phyloP scores from a whole-genome alignment of 129 eudicot species.

The Tagetes patula region DNA sequence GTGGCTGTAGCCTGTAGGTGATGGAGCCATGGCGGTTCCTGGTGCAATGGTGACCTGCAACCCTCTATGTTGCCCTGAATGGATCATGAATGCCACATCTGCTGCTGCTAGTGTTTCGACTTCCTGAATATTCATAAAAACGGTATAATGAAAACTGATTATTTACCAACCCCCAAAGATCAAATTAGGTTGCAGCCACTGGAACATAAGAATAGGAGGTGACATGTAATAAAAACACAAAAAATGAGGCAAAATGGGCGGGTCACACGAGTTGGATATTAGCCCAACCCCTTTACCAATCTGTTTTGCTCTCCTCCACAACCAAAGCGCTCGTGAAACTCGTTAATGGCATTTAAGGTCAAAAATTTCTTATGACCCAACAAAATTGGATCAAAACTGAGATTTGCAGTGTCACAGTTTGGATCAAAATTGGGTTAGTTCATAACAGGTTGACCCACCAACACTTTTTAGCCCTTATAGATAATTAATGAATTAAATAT shows the following conservation, averaged over 20 bases:
- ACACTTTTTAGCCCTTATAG: neutral
- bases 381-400: neutral
- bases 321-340: neutral
- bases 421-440: neutral
- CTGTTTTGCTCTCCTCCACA: too few species aligned
- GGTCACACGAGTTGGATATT: too few species aligned
- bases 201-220: neutral
- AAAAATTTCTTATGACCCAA: neutral
- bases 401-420: neutral
- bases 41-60: conserved; percentile 72
- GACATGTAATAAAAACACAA: neutral
- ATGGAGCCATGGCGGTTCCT: conserved; percentile 40
- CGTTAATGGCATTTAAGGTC: neutral
- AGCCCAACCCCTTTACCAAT: too few species aligned
- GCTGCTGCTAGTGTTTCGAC: conserved; percentile 61
- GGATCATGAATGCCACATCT: conserved; percentile 73
- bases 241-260: neutral
- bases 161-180: neutral
- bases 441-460: neutral
- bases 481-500: neutral
- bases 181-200: neutral
- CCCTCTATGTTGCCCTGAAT: conserved; percentile 65
- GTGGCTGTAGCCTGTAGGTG: conserved; percentile 32
- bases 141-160: neutral
- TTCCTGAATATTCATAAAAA: conserved; percentile 48